Percentiles rank a stretch among this genome's conserved stretches.
These are phyloP conservation scores for Hygrocybe coccinea DNA, from an alignment of 768 basidiomycete species.

Conservation along the genomic window DNA sequence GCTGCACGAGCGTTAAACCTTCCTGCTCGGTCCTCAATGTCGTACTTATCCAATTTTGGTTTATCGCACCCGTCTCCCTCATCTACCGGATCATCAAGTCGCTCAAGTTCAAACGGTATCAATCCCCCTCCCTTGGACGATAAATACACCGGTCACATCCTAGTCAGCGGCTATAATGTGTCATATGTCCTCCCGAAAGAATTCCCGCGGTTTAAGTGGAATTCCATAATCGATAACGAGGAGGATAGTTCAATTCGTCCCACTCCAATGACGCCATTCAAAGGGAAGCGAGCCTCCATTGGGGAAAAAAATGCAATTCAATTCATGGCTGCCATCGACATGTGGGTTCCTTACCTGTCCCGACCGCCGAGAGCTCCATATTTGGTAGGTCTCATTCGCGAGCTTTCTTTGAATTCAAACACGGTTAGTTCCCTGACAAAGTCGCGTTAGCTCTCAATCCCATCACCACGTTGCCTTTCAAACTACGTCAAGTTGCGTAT, in stretches of 20 bases:
- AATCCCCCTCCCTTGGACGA: slow-evolving; percentile 49
- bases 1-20: slow-evolving; percentile 67
- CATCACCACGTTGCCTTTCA: slow-evolving; percentile 71
- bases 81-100: slow-evolving; percentile 33
- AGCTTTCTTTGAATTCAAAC: neutral
- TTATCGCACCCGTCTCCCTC: slow-evolving; percentile 28
- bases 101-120: slow-evolving; percentile 24
- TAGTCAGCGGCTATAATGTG: slow-evolving; percentile 72
- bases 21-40: slow-evolving; percentile 53
- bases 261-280: slow-evolving; percentile 20
- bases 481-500: slow-evolving; percentile 72
- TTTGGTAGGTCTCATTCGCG: slow-evolving; percentile 43
- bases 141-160: slow-evolving; percentile 68
- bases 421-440: neutral
- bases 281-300: slow-evolving; percentile 49
- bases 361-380: slow-evolving; percentile 71
- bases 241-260: slow-evolving; percentile 19
- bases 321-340: slow-evolving; percentile 78
- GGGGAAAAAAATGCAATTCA: slow-evolving; percentile 58
- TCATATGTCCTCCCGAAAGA: slow-evolving; percentile 71
- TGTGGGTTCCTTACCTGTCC: slow-evolving; percentile 66
- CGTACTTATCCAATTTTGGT: slow-evolving; percentile 56
- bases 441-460: slow-evolving; percentile 61
- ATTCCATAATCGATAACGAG: slow-evolving; percentile 26
- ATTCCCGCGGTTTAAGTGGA: slow-evolving; percentile 36